Percentiles rank a stretch among this genome's conserved stretches.
phyloP scores from a whole-genome alignment of 106 monocot genomes.

The Dendrobium catenatum region DNA sequence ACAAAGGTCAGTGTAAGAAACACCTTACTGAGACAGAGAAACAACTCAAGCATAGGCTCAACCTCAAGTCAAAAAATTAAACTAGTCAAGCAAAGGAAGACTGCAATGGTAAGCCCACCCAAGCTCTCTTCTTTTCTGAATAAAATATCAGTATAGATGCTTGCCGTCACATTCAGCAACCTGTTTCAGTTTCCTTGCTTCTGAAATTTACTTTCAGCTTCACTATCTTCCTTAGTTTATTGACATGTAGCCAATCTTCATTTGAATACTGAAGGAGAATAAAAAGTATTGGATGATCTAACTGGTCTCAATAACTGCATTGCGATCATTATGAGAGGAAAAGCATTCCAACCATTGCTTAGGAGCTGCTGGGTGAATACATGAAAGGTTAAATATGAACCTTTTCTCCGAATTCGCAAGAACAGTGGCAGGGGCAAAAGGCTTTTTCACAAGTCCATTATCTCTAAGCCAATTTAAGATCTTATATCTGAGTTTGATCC shows the following conservation, averaged over 20 bases:
- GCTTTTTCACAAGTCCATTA: constrained; percentile 48
- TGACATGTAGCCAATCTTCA: neutral
- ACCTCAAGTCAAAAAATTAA: neutral
- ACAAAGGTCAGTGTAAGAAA: neutral
- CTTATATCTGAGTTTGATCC: constrained; percentile 66
- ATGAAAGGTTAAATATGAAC: constrained; percentile 53
- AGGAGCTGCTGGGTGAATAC: constrained; percentile 81
- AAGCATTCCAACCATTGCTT: constrained; percentile 83
- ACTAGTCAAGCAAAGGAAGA: neutral
- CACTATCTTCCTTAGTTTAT: neutral
- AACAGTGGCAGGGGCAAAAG: constrained; percentile 62
- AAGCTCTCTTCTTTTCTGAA: neutral
- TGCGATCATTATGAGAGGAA: constrained; percentile 32
- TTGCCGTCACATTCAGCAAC: neutral
- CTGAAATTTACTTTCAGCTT: neutral
- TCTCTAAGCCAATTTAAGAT: constrained; percentile 77
- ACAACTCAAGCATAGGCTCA: neutral
- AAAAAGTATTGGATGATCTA: neutral
- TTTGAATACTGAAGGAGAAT: neutral
- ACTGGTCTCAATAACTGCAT: constrained; percentile 6
- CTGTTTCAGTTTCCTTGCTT: neutral
- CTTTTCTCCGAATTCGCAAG: constrained; percentile 76
- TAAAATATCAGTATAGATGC: neutral
- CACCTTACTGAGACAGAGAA: constrained; percentile 1
- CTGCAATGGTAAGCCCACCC: neutral